Evolutionary conservation across 257 asterid genomes (phyloP), one percentile per base, ranked within the genome.

Genomic region (Lavandula angustifolia): DNA sequence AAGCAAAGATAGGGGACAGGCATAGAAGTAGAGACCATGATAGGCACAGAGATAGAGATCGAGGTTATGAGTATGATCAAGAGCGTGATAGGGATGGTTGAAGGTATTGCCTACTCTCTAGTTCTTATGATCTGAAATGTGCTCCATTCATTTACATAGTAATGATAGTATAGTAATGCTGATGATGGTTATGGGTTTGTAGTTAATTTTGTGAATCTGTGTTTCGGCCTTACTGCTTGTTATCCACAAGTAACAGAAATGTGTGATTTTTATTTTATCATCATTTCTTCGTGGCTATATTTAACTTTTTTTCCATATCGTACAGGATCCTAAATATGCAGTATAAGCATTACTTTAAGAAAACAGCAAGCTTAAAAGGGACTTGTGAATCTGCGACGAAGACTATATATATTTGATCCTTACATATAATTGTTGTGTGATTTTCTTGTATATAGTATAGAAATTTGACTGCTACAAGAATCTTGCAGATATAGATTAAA

Each of bases 1-100:
- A n/a, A n/a, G n/a, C n/a, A n/a, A n/a, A n/a, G n/a, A n/a, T n/a
- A n/a, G n/a, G n/a, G n/a, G n/a, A n/a, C n/a, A n/a, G n/a, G n/a
- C n/a, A n/a, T n/a, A n/a, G n/a, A n/a, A n/a, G n/a, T n/a, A n/a
- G 97, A 54, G 97, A 87, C 5, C 62, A 85, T 9, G 91, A 82
- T 55, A 76, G 85, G 75, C 85, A 67, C 41, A 80, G 92, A 73
- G 95, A 90, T 31, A 80, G 94, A 62, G 89, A 77, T 43, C 82
- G 87, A 42, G 79, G 80, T 50, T 73, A 80, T 13, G 84, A 87
- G 9, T 80, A 83, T 58, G 95, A 83, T 33, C 82, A 92, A 10
- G 85, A 79, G n/a, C 85, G 86, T 2, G 82, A 81, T 68, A 66
- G 88, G 62, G 85, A 80, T 32, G 81, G 84, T 59, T 55, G 75